Evolutionary conservation across 2,329 filamentous ascomycete species (phyloP).

Genomic region (Elsinoe batatas): DNA sequence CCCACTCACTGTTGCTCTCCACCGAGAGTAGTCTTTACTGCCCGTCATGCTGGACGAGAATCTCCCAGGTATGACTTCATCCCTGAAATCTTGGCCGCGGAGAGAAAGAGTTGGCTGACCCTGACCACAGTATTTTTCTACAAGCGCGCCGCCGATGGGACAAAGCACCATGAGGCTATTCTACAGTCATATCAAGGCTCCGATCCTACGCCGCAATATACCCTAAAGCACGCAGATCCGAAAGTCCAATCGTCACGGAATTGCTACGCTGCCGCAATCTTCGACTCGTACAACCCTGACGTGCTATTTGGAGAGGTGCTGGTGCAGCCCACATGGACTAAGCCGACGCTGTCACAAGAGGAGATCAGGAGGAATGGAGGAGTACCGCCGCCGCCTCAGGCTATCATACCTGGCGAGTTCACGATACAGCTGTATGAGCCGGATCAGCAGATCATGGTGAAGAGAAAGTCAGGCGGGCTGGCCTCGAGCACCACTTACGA

Average conservation of each 20-base stretch:
- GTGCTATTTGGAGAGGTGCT: slow-evolving; percentile 82
- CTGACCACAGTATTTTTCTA: slow-evolving; percentile 44
- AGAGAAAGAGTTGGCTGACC: slow-evolving; percentile 6
- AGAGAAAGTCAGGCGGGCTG: slow-evolving; percentile 65
- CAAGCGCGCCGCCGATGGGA: slow-evolving; percentile 41
- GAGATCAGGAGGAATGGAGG: slow-evolving; percentile 64
- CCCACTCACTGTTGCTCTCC: not conserved
- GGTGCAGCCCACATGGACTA: slow-evolving; percentile 74
- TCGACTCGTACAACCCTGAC: slow-evolving; percentile 69
- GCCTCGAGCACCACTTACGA: slow-evolving; percentile 75
- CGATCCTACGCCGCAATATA: slow-evolving; percentile 69
- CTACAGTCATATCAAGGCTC: slow-evolving; percentile 62
- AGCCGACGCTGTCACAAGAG: slow-evolving; percentile 70
- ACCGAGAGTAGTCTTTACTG: not conserved
- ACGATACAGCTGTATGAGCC: slow-evolving; percentile 88
- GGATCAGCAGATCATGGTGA: slow-evolving; percentile 68
- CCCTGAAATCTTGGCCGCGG: slow-evolving; percentile 27
- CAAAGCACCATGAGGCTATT: slow-evolving; percentile 45
- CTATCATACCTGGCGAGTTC: slow-evolving; percentile 68
- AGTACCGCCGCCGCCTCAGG: slow-evolving; percentile 53
- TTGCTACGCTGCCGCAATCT: slow-evolving; percentile 76
- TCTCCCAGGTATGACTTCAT: slow-evolving; percentile 49
- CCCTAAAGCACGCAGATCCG: slow-evolving; percentile 67
- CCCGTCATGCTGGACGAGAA: slow-evolving; percentile 80
- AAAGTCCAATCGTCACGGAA: slow-evolving; percentile 54